Base-by-base conservation (phyloP, 148 eudicot species). In the Silene uniflora region DNA sequence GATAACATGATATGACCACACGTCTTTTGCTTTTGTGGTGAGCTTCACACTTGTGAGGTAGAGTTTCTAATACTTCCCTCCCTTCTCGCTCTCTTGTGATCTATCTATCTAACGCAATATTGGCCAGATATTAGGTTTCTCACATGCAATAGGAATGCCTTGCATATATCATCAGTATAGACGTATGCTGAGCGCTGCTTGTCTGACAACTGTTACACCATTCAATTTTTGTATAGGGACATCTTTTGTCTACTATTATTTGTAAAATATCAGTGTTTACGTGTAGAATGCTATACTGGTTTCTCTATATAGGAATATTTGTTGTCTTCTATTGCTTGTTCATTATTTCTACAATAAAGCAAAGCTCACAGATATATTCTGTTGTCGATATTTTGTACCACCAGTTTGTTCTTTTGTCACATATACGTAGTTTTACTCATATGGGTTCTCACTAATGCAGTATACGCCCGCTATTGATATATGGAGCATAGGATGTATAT, bases 401-500 rank as follows among this genome's bases (percentile, higher is more conserved):
- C 2, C 8, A 27, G 42, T 12, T 19, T 29, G 21, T 27, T 24
- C 27, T 14, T 39, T 67, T 16, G 14, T 29, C 19, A 2, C 42
- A 39, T 18, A 39, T 64, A 44, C 42, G 24, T 54, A 52, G 73
- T 68, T 32, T 56, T 8, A 17, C 69, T 58, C 70, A n/a, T 23
- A 29, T 46, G 10, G 21, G 59, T 32, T 79, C 46, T 54, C 46
- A 52, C n/a, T 72, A 70, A 58, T 84, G 84, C 91, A 91, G 98
- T 94, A 91, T 67, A 94, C 98, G 62, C 97, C 96, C 29, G 98
- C 93, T 52, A 85, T 94, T 76, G 97, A 94, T 81, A 91, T 90
- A 55, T 91, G 98, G 97, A 94, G 98, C 84, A 90, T 94, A 84
- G 98, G 98, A 71, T 94, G 98, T 75, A 94, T 94, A 82, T 94